Evolutionary conservation across 2,329 filamentous ascomycete species (phyloP).

Genomic region (Grosmannia penicillata): DNA sequence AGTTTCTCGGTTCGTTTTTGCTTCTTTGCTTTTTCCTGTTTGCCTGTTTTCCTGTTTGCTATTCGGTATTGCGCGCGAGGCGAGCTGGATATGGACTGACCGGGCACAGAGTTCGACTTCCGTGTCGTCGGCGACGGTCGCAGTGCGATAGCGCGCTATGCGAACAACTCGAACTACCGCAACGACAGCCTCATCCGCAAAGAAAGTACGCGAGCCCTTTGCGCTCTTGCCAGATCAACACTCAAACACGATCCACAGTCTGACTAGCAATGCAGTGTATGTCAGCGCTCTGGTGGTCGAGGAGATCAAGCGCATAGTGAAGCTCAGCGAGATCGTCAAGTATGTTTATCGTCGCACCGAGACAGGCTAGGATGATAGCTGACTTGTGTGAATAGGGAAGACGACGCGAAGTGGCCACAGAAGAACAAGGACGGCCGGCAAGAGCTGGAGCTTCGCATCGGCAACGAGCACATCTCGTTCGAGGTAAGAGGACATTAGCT

Average conservation of each 20-base stretch:
- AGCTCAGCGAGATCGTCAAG: constrained; percentile 95
- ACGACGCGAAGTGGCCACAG: constrained; percentile 95
- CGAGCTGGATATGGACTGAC: too few species aligned
- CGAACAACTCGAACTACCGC: constrained; percentile 98
- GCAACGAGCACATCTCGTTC: constrained; percentile 93
- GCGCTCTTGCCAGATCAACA: background rate
- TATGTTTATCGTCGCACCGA: constrained; percentile 25
- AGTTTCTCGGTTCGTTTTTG: constrained; percentile 68
- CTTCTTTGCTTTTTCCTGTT: background rate
- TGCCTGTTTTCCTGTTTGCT: constrained; percentile 10
- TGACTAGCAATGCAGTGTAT: constrained; percentile 52
- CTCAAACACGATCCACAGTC: background rate
- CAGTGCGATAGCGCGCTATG: constrained; percentile 88
- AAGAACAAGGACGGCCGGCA: constrained; percentile 99
- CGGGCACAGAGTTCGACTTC: constrained; percentile 76
- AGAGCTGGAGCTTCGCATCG: constrained; percentile 86
- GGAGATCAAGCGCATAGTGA: constrained; percentile 95
- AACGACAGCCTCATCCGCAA: constrained; percentile 98
- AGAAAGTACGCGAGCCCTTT: constrained; percentile 61
- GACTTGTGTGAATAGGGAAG: constrained; percentile 50
- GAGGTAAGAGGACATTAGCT: constrained; percentile 46
- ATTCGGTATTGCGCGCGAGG: too few species aligned
- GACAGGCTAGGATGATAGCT: background rate
- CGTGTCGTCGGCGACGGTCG: constrained; percentile 81
- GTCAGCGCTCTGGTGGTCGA: constrained; percentile 81